Percentiles rank a stretch among this genome's conserved stretches.
These are phyloP conservation scores for Colletotrichum sp. DNA, from an alignment of 2,329 filamentous ascomycete species.

Conservation along the genomic window DNA sequence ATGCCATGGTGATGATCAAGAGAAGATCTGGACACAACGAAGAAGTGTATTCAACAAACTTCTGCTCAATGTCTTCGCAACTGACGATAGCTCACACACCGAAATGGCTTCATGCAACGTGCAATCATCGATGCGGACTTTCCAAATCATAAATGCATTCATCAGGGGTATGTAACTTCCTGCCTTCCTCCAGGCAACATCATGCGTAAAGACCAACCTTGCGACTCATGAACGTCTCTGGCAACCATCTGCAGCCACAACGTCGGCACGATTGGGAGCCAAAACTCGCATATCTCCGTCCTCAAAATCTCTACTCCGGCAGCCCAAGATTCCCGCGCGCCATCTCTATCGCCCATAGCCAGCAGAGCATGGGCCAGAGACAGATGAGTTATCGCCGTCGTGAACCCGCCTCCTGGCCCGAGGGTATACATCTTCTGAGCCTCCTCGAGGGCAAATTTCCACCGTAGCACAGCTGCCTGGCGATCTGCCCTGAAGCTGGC, in stretches of 20 bases:
- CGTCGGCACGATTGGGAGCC: constrained; percentile 32
- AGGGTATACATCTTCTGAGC: constrained; percentile 27
- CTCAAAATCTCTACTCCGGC: constrained; percentile 5
- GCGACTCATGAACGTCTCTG: constrained; percentile 25
- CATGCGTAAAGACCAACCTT: constrained; percentile 34
- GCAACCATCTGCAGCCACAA: constrained; percentile 32
- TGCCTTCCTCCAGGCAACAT: constrained; percentile 33
- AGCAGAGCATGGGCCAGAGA: constrained; percentile 33
- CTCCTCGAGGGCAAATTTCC: constrained; percentile 23
- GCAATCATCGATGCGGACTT: not conserved
- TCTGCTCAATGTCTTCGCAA: not conserved
- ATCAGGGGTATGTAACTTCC: constrained; percentile 12
- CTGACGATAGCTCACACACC: not conserved
- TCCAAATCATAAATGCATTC: not conserved
- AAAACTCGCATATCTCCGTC: constrained; percentile 33
- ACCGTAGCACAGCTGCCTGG: constrained; percentile 20
- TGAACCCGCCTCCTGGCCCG: constrained; percentile 26
- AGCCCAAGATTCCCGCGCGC: constrained; percentile 26
- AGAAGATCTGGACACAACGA: not conserved
- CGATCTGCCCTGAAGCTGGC: not conserved
- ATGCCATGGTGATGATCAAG: not conserved
- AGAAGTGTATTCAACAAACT: rapidly evolving
- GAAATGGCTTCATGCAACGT: not conserved
- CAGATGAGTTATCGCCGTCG: constrained; percentile 28
- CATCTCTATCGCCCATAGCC: constrained; percentile 15